Base-by-base conservation (phyloP, 169 alveolate species). In the Plasmodium yoelii region DNA sequence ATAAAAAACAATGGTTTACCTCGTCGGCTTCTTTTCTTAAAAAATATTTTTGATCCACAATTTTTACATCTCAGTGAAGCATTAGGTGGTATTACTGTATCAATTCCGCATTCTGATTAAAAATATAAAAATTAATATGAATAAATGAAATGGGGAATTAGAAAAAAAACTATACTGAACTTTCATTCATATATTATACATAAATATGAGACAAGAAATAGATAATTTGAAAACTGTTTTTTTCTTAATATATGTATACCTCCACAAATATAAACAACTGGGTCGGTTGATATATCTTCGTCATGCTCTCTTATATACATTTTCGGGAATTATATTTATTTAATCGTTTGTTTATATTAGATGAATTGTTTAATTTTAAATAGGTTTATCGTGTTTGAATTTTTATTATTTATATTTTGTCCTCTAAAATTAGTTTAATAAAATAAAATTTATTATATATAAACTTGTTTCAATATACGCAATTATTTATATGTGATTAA, bases 41-140 rank as follows among this genome's bases (percentile, higher is more conserved):
- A 95, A 57, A 95, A 88, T 19, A 95, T 94, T 39, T 96, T 87
- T 73, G 97, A 94, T 63, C 97, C 97, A 84, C 97, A 95, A 67
- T 94, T 94, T 47, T 96, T 91, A 92, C 97, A 95, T 42, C 97
- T 82, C 22, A 95, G 94, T 2, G 97, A 94, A 1, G 97, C 95
- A n/a, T 93, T 93, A 18, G 97, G 97, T 77, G 94, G 96, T 51
- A 95, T 92, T 34, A 94, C 92, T 8, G 95, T 95, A 73, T 95
- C 97, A 56, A 94, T 90, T 42, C 97, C 97, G 75, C 97, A 95
- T 74, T 95, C 97, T 95, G 92, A 57, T 44, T 49, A 26, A 49
- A 53, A 44, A 70, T 57, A 60, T 24, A 12, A 47, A 13, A 63
- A 49, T 6, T 46, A 73, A 61, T n/a, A 46, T 87, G 12, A 46